Conservation (phyloP, 345 rosid species). For the Streptanthus diversifolius region DNA sequence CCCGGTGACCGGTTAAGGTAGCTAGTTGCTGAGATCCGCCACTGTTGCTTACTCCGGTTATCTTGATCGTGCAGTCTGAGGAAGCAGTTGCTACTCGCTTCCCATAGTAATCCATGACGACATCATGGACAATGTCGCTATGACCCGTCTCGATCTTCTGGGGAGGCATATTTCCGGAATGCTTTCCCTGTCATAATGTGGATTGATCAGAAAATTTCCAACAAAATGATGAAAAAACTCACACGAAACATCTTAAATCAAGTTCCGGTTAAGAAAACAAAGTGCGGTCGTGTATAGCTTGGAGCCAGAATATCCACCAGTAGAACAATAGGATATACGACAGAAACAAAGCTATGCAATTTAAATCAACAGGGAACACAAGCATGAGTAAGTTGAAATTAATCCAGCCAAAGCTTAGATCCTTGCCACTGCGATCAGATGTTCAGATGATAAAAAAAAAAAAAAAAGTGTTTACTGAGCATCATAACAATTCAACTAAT, state of each 20-base stretch:
- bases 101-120: constrained; percentile 65
- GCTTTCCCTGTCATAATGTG: not conserved
- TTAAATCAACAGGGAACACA: not conserved
- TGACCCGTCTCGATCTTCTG: constrained; percentile 61
- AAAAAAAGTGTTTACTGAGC: not conserved
- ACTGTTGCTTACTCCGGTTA: constrained; percentile 45
- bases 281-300: no score
- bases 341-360: not conserved
- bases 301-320: not conserved
- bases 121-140: constrained; percentile 54
- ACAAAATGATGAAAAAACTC: not conserved
- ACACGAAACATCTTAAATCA: not conserved
- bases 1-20: constrained; percentile 52
- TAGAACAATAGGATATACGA: not conserved
- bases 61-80: constrained; percentile 53
- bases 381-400: not conserved
- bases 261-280: no score
- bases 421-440: not conserved
- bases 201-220: not conserved
- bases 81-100: constrained; percentile 62
- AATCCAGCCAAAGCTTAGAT: not conserved
- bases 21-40: constrained; percentile 51
- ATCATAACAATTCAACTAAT: not conserved
- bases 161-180: constrained; percentile 45
- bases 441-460: not conserved